These are phyloP conservation scores for Pelargonium myrrhifolium DNA, from an alignment of 441 rosid genomes.

Conservation along the genomic window DNA sequence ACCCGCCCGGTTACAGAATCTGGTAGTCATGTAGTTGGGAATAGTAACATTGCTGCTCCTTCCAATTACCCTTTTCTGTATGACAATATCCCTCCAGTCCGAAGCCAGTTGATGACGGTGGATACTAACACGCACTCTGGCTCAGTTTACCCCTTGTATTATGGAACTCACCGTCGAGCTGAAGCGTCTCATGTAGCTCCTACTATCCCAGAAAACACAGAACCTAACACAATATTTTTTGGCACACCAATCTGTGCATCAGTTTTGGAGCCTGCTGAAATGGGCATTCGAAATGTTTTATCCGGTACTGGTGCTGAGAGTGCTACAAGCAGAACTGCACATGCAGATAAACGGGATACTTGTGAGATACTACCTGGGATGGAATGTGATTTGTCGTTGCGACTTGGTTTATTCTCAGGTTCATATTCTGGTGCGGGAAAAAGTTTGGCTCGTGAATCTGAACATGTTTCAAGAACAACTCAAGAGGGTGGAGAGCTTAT, in stretches of 20 bases:
- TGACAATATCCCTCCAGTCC: conserved; percentile 26
- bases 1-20: conserved; percentile 18
- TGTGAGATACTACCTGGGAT: conserved; percentile 31
- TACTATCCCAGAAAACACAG: conserved; percentile 18
- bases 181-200: conserved; percentile 22
- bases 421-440: conserved; percentile 28
- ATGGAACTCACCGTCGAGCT: conserved; percentile 28
- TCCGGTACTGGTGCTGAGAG: conserved; percentile 24
- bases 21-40: conserved; percentile 19
- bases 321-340: conserved; percentile 20
- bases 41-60: conserved; percentile 24
- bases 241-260: conserved; percentile 41
- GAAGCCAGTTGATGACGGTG: conserved; percentile 27
- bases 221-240: conserved; percentile 27
- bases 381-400: conserved; percentile 71
- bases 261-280: conserved; percentile 24
- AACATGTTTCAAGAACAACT: conserved; percentile 32
- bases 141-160: conserved; percentile 46
- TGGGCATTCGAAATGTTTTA: conserved; percentile 23
- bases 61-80: conserved; percentile 34
- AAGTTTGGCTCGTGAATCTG: conserved; percentile 28
- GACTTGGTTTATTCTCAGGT: conserved; percentile 57
- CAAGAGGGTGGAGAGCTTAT: conserved; percentile 32
- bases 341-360: conserved; percentile 23
- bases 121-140: conserved; percentile 32